phyloP scores from a whole-genome alignment of 495 filamentous ascomycete species.

The Cenococcum geophilum region DNA sequence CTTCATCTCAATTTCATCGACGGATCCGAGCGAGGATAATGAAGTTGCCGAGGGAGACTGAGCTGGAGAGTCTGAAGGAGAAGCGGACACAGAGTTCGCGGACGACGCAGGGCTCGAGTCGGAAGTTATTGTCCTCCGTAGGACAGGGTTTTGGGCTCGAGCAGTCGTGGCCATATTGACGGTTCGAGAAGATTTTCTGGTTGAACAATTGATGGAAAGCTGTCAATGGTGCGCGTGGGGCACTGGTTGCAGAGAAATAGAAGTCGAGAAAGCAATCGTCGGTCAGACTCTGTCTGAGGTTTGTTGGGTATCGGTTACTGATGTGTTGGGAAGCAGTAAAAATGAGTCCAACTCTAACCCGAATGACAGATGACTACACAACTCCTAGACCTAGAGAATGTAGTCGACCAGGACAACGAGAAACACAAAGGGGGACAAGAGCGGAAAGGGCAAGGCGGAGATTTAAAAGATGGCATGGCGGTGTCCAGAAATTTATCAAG shows the following conservation, averaged over 20 bases:
- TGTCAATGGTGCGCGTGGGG: no score
- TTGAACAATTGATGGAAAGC: not conserved
- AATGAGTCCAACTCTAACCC: not conserved
- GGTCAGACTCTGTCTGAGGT: slow-evolving; percentile 1
- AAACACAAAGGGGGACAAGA: slow-evolving; percentile 9
- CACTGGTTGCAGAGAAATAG: not conserved
- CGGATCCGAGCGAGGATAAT: slow-evolving; percentile 77
- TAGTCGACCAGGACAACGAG: not conserved
- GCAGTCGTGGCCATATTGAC: slow-evolving; percentile 54
- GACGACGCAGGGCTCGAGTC: slow-evolving; percentile 50
- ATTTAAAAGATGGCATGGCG: slow-evolving; percentile 20
- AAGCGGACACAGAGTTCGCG: slow-evolving; percentile 56
- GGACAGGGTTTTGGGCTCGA: slow-evolving; percentile 49
- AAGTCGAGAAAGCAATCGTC: not conserved
- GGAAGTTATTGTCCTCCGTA: slow-evolving; percentile 48
- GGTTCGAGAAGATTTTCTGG: not conserved
- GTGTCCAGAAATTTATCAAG: slow-evolving; percentile 19
- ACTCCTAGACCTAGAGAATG: not conserved
- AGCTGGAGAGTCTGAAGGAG: slow-evolving; percentile 48
- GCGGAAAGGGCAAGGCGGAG: slow-evolving; percentile 5
- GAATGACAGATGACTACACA: not conserved
- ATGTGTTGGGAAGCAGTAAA: not conserved
- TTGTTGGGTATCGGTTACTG: not conserved
- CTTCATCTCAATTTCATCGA: slow-evolving; percentile 42
- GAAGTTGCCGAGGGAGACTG: slow-evolving; percentile 83